These are phyloP conservation scores for Cryptomeria japonica DNA, from an alignment of 75 land plant genomes.

Conservation along the genomic window DNA sequence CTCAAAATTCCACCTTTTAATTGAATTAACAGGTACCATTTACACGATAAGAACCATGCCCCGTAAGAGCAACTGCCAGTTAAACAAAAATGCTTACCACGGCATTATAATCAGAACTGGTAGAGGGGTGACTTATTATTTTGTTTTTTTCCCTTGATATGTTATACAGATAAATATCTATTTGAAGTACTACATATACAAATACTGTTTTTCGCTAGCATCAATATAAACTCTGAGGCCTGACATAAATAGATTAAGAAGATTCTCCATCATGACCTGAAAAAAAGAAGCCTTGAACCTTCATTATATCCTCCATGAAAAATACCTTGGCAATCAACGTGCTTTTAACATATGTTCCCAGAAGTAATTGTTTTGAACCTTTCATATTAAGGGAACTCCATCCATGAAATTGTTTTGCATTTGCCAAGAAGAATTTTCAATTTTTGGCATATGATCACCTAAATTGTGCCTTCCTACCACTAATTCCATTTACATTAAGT, in stretches of 20 bases:
- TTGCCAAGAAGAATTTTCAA: not conserved
- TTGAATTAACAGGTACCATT: not conserved
- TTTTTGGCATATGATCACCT: not conserved
- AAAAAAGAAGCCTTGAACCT: not conserved
- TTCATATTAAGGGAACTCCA: not conserved
- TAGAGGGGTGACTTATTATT: not conserved
- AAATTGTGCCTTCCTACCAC: not conserved
- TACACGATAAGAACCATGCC: not conserved
- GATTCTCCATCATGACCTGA: not conserved
- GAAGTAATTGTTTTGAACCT: slow-evolving; percentile 1
- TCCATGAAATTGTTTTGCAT: not conserved
- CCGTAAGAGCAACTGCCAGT: not conserved
- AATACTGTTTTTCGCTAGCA: not conserved
- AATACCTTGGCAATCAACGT: not conserved
- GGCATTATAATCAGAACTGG: not conserved
- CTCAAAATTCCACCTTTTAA: not conserved
- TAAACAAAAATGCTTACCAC: not conserved
- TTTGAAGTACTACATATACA: not conserved
- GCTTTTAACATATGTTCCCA: not conserved
- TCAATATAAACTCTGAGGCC: not conserved
- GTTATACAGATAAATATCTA: slow-evolving; percentile 5
- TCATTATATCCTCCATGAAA: slow-evolving; percentile 4
- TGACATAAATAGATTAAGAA: not conserved
- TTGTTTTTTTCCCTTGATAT: not conserved
- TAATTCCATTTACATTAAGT: slow-evolving; percentile 3